These are phyloP conservation scores for Rhododendron mucronatum DNA, from an alignment of 148 eudicot genomes.

Conservation along the genomic window DNA sequence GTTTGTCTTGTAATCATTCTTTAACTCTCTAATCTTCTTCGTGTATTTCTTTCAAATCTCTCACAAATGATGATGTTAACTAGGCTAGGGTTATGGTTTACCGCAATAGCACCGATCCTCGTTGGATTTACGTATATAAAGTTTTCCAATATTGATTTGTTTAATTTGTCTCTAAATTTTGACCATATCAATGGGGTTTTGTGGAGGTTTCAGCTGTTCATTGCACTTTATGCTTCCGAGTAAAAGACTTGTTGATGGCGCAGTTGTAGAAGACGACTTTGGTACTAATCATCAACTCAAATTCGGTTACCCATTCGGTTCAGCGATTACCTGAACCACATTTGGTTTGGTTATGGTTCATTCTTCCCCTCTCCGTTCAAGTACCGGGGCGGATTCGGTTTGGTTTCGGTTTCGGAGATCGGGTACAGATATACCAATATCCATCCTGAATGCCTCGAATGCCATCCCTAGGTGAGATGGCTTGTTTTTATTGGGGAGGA, in stretches of 20 bases:
- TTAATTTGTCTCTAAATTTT: conserved; percentile 20
- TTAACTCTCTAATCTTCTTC: conserved; percentile 17
- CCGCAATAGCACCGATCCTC: conserved; percentile 20
- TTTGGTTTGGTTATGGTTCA: no score
- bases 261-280: conserved; percentile 31
- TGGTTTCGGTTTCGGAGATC: no score
- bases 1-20: background rate
- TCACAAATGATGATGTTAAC: conserved; percentile 14
- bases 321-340: no score
- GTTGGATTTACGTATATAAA: conserved; percentile 12
- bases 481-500: no score
- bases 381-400: no score
- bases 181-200: conserved; percentile 24
- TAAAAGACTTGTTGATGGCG: conserved; percentile 61
- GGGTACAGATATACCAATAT: no score
- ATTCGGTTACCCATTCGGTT: no score
- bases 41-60: conserved; percentile 15
- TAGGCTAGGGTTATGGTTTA: conserved; percentile 29
- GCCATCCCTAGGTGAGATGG: no score
- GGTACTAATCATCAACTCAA: background rate
- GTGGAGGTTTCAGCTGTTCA: conserved; percentile 49
- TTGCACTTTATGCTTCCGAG: conserved; percentile 83
- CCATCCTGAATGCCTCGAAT: no score
- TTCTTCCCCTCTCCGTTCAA: no score
- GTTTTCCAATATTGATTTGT: conserved; percentile 18